Percentiles rank a stretch among this genome's conserved stretches.
phyloP scores from a whole-genome alignment of 768 basidiomycete species.

The Paxillus involutus region DNA sequence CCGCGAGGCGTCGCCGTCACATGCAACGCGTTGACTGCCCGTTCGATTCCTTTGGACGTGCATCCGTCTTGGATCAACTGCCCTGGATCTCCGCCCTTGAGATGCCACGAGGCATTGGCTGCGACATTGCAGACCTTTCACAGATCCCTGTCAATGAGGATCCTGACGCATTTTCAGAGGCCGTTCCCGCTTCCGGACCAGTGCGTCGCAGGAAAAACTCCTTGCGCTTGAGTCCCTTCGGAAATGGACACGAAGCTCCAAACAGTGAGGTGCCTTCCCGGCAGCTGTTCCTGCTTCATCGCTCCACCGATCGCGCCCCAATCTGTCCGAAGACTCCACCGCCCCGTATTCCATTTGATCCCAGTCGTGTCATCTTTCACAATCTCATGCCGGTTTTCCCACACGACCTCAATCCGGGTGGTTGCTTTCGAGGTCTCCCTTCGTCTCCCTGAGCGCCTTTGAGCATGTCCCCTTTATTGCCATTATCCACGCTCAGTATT shows the following conservation, averaged over 20 bases:
- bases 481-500: constrained; percentile 10
- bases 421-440: constrained; percentile 9
- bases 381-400: constrained; percentile 63
- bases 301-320: constrained; percentile 20
- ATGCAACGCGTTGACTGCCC: constrained; percentile 40
- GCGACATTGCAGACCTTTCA: constrained; percentile 68
- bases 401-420: constrained; percentile 19
- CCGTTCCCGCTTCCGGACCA: constrained; percentile 43
- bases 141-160: constrained; percentile 42
- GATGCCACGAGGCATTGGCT: constrained; percentile 40
- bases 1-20: constrained; percentile 43
- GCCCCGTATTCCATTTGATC: constrained; percentile 41
- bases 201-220: constrained; percentile 59
- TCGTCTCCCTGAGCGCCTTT: constrained; percentile 2
- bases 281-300: constrained; percentile 28
- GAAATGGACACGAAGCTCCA: constrained; percentile 22
- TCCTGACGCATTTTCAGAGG: constrained; percentile 17
- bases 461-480: constrained; percentile 1
- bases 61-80: constrained; percentile 55
- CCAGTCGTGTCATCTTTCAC: constrained; percentile 50
- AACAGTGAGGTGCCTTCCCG: constrained; percentile 13
- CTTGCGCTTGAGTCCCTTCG: constrained; percentile 48
- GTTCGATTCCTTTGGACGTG: constrained; percentile 32
- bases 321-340: constrained; percentile 33
- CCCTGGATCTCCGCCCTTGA: constrained; percentile 70